Conservation (phyloP, 768 basidiomycete genomes). For the Agrocybe pediades region DNA sequence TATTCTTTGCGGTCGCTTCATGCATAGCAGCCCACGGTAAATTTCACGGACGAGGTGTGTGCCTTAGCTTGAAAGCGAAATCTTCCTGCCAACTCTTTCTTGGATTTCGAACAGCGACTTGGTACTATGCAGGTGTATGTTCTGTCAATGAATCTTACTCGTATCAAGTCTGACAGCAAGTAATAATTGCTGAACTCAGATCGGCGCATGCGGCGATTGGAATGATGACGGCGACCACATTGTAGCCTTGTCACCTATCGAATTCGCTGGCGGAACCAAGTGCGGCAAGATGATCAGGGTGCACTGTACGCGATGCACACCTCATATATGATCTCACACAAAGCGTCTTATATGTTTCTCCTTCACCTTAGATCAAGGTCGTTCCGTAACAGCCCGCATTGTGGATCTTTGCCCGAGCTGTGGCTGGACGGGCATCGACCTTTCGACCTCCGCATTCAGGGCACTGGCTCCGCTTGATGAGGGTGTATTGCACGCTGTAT, state of each 20-base stretch:
- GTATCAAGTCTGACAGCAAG: not conserved
- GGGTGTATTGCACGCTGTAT: conserved; percentile 25
- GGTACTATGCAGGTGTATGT: conserved; percentile 21
- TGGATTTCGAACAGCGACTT: conserved; percentile 13
- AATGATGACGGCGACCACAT: conserved; percentile 22
- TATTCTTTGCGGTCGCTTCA: not conserved
- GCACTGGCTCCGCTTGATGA: conserved; percentile 26
- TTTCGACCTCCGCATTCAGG: conserved; percentile 28
- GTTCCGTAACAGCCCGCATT: conserved; percentile 21
- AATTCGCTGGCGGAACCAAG: conserved; percentile 18
- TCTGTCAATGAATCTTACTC: not conserved
- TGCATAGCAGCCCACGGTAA: too few species aligned
- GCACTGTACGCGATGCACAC: conserved; percentile 16
- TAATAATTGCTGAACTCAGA: conserved; percentile 5
- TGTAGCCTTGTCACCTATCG: conserved; percentile 20
- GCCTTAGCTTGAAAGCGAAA: not conserved
- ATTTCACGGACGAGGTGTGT: not conserved
- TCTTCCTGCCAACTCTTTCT: not conserved
- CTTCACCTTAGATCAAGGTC: conserved; percentile 22
- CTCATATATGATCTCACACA: not conserved
- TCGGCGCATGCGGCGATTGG: conserved; percentile 22
- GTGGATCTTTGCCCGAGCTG: conserved; percentile 33
- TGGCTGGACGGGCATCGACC: conserved; percentile 24
- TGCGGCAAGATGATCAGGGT: conserved; percentile 20
- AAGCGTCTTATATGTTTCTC: too few species aligned